Percentiles rank a stretch among this genome's conserved stretches.
Evolutionary conservation across 305 asterid genomes (phyloP).

Genomic region (Ajuga reptans): DNA sequence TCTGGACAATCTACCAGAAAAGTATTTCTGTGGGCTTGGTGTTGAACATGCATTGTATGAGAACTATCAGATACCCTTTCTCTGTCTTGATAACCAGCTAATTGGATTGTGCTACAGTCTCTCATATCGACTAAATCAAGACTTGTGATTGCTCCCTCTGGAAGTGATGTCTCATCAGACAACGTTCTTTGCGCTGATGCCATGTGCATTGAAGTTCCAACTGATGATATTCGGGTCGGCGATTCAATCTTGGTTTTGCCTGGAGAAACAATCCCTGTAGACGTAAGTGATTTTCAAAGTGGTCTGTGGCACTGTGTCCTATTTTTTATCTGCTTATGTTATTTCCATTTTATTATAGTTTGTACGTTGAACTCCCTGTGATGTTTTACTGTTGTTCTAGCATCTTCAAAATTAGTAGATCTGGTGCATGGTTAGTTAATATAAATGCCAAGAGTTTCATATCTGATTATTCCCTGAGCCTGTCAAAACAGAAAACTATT

Average conservation of each 20-base stretch:
- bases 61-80: background rate
- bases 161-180: slow-evolving; percentile 52
- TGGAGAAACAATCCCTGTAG: slow-evolving; percentile 95
- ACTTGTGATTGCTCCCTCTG: slow-evolving; percentile 75
- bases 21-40: background rate
- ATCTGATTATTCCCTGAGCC: background rate
- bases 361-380: background rate
- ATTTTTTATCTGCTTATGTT: background rate
- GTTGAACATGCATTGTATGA: background rate
- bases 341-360: background rate
- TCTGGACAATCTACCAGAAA: background rate
- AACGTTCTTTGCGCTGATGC: slow-evolving; percentile 64
- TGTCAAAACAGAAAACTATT: background rate
- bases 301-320: background rate
- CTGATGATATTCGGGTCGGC: slow-evolving; percentile 80
- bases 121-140: slow-evolving; percentile 86
- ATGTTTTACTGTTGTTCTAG: background rate
- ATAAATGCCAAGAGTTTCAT: slow-evolving; percentile 6
- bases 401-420: background rate
- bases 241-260: slow-evolving; percentile 87
- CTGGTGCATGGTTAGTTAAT: background rate
- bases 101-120: slow-evolving; percentile 53
- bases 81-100: slow-evolving; percentile 20
- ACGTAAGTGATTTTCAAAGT: slow-evolving; percentile 51
- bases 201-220: slow-evolving; percentile 83